Evolutionary conservation across 1,139 yeast genomes (phyloP), one percentile per base, ranked within the genome.

Genomic region (Wickerhamomyces sp.): DNA sequence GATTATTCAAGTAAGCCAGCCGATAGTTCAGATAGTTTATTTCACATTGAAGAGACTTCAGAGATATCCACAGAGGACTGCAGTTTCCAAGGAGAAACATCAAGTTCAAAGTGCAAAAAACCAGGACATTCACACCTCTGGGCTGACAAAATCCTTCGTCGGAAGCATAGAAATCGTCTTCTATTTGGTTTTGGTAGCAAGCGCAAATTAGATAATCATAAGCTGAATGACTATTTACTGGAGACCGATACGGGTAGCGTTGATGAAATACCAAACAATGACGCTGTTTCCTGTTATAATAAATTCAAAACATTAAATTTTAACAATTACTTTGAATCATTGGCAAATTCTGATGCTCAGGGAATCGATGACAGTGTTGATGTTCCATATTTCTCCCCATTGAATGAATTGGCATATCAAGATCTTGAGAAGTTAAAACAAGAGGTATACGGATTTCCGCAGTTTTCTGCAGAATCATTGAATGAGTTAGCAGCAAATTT

Each of bases 361-460:
- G 25, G 25, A 7, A 15, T 12, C 1, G 9, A 15, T 7, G 16
- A 16, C 9, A 20, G 28, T 3, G 25, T 31, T 17, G 21, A 37
- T 3, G 24, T 42, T 9, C 47, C 47, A 10, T 20, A 33, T 3
- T 39, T 41, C 17, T 37, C 46, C 20, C 55, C 55, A 12, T 39
- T 49, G 20, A 39, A 48, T 32, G 48, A 42, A n/a, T 38, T 49
- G 34, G 36, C 36, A 12, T 46, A 39, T 35, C 51, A 51, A 16
- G 41, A 37, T n/a, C 47, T 51, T 27, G 42, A 44, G 31, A 30
- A 24, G 14, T 40, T 49, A 31, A 49, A 37, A 31, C 18, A 35
- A 6, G 31, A 41, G 33, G 43, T 40, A 14, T 47, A 36, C 20
- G 32, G 35, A 13, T 22, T 45, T 9, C 44, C 47, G 2, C 40